These are phyloP conservation scores for Pseudogymnoascus sp. DNA, from an alignment of 2,329 filamentous ascomycete species.

Conservation along the genomic window DNA sequence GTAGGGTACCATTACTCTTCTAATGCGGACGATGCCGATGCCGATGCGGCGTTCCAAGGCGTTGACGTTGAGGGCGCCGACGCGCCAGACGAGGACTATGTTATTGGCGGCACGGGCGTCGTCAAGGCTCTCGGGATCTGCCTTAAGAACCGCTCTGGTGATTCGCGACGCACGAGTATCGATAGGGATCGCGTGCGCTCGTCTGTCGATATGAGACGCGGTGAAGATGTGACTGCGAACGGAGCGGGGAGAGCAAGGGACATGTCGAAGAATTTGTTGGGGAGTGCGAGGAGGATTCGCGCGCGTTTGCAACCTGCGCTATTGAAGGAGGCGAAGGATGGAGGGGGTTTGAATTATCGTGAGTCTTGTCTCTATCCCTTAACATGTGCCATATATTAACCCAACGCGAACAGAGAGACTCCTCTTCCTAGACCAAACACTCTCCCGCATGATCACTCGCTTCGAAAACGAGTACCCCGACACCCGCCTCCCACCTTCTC, in stretches of 20 bases:
- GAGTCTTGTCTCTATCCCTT: conserved; percentile 34
- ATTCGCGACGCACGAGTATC: conserved; percentile 40
- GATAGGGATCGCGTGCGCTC: conserved; percentile 25
- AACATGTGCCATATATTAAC: conserved; percentile 21
- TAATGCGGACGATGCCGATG: conserved; percentile 33
- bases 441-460: conserved; percentile 84
- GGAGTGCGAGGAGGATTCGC: conserved; percentile 82
- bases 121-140: conserved; percentile 91
- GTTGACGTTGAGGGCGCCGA: conserved; percentile 55
- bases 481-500: conserved; percentile 44
- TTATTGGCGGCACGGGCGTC: conserved; percentile 90
- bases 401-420: conserved; percentile 52
- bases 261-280: conserved; percentile 84
- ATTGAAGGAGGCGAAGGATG: conserved; percentile 61
- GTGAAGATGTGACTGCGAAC: conserved; percentile 33
- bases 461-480: conserved; percentile 97
- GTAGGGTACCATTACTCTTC: conserved; percentile 52
- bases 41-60: conserved; percentile 38
- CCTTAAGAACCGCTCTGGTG: conserved; percentile 68
- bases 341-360: conserved; percentile 72
- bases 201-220: conserved; percentile 45
- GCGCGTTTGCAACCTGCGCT: conserved; percentile 75
- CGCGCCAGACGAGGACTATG: conserved; percentile 85
- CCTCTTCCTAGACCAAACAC: conserved; percentile 77
- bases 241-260: conserved; percentile 66